phyloP scores from a whole-genome alignment of 2,329 filamentous ascomycete species.

The Sclerotiophoma versabilis region DNA sequence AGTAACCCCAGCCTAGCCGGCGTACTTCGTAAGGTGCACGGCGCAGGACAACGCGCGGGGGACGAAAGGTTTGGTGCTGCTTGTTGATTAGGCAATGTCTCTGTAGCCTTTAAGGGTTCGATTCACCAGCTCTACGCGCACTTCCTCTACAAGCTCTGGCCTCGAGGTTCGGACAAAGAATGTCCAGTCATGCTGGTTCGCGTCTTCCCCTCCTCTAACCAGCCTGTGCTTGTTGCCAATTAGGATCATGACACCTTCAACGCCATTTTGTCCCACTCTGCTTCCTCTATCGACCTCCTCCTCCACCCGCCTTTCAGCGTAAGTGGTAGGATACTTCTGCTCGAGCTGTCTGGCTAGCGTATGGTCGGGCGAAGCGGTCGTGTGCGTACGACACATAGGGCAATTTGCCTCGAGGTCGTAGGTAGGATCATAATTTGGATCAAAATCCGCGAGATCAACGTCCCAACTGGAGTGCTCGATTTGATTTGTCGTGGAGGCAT shows the following conservation, averaged over 20 bases:
- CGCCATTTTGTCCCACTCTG: conserved; percentile 30
- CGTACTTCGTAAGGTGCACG: conserved; percentile 51
- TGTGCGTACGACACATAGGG: conserved; percentile 56
- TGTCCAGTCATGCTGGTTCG: conserved; percentile 54
- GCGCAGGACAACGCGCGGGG: conserved; percentile 43
- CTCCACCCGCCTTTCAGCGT: conserved; percentile 46
- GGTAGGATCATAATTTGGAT: conserved; percentile 40
- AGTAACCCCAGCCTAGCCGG: conserved; percentile 54
- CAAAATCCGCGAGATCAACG: conserved; percentile 50
- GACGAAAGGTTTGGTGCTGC: conserved; percentile 54
- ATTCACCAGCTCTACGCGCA: conserved; percentile 48
- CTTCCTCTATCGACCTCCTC: conserved; percentile 39
- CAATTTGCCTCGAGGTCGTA: conserved; percentile 51
- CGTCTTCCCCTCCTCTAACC: conserved; percentile 27
- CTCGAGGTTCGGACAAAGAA: conserved; percentile 56
- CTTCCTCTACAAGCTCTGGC: conserved; percentile 54
- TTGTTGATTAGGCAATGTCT: background rate
- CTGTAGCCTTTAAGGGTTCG: background rate
- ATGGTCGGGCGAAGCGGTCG: conserved; percentile 43
- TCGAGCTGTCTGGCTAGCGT: conserved; percentile 37
- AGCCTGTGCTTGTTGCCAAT: conserved; percentile 54
- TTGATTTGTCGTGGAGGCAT: conserved; percentile 46
- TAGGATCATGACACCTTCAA: conserved; percentile 53
- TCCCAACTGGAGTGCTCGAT: conserved; percentile 49
- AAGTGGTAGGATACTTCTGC: conserved; percentile 47